phyloP scores from a whole-genome alignment of 441 rosid species.

The Flueggea neowawraea region DNA sequence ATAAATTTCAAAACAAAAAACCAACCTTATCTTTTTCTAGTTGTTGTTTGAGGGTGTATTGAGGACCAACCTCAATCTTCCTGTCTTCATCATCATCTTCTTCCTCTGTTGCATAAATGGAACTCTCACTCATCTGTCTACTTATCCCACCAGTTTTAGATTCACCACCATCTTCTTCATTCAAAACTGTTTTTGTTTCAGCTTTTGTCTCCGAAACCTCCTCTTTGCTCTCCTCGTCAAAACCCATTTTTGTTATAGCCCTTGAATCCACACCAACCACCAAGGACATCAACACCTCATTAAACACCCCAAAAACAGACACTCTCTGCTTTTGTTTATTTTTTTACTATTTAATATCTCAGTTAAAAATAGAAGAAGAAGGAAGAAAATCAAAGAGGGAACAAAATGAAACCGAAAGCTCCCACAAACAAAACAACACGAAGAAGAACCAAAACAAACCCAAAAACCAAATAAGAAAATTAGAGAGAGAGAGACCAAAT shows the following conservation, averaged over 20 bases:
- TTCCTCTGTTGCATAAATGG: constrained; percentile 42
- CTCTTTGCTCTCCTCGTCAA: constrained; percentile 29
- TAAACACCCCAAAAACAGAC: constrained; percentile 3
- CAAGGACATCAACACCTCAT: constrained; percentile 50
- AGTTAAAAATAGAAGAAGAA: background rate
- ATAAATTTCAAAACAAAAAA: background rate
- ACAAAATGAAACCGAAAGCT: background rate
- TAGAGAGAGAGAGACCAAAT: constrained; percentile 14
- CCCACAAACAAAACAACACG: constrained; percentile 14
- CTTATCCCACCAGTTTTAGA: constrained; percentile 18
- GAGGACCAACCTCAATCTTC: constrained; percentile 68
- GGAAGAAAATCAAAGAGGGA: background rate
- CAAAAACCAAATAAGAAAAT: too few relatives aligned
- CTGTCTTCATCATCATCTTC: constrained; percentile 58
- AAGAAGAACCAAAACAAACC: constrained; percentile 7
- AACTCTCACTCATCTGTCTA: constrained; percentile 40
- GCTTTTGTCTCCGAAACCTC: constrained; percentile 20
- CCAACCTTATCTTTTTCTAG: constrained; percentile 59
- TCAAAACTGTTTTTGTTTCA: constrained; percentile 18
- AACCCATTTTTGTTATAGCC: constrained; percentile 38
- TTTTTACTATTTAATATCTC: background rate
- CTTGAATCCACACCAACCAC: constrained; percentile 40
- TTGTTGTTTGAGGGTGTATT: constrained; percentile 57
- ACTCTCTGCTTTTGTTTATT: too few relatives aligned
- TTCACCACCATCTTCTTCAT: constrained; percentile 2